Conservation (phyloP, 2,329 filamentous ascomycete genomes). For the Monilinia polystroma region DNA sequence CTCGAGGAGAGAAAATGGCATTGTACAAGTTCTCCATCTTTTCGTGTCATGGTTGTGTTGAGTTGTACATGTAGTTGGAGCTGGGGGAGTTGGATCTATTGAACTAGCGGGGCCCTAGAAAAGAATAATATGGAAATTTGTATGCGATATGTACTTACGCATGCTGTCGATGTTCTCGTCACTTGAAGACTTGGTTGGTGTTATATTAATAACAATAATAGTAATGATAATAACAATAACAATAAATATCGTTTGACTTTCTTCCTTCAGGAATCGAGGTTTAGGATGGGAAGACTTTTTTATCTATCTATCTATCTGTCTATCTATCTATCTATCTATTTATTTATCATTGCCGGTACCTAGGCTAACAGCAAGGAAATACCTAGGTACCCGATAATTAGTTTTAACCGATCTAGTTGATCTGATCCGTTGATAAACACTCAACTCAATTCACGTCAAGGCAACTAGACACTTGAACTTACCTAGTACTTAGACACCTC, state of each 20-base stretch:
- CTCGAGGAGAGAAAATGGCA: neutral
- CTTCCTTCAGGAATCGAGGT: no score
- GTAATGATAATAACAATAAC: no score
- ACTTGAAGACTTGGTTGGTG: neutral
- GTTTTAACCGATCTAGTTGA: neutral
- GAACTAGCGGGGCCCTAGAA: neutral
- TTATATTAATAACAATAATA: neutral
- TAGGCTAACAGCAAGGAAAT: conserved; percentile 2
- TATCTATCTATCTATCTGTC: no score
- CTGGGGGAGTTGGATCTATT: neutral
- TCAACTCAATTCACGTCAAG: no score
- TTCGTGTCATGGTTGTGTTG: neutral
- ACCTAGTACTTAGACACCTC: no score
- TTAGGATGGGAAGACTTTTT: no score
- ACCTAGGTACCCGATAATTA: neutral
- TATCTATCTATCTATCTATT: no score
- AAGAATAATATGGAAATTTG: neutral
- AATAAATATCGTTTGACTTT: neutral
- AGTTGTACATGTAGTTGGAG: neutral
- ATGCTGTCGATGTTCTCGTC: neutral
- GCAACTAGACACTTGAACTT: no score
- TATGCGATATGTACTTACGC: conserved; percentile 10
- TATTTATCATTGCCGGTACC: neutral
- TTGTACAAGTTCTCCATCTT: neutral
- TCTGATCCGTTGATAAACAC: no score